Percentiles rank a stretch among this genome's conserved stretches.
Conservation (phyloP, 2,329 filamentous ascomycete species). For the Botryotinia globosa region DNA sequence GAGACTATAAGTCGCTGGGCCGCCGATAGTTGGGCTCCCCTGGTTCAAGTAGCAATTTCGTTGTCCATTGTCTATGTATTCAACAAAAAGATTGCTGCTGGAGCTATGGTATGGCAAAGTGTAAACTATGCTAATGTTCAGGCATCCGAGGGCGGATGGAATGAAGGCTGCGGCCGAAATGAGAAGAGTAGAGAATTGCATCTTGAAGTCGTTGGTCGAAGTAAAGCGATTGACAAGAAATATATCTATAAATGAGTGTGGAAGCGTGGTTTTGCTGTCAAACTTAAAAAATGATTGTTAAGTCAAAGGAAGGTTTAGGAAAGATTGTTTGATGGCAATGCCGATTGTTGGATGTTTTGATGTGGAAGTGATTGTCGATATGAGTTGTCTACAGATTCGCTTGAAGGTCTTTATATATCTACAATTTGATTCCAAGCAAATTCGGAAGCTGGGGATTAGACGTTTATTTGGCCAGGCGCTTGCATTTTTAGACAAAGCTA, state of each 20-base stretch:
- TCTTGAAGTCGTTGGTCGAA: background rate
- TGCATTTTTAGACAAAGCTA: background rate
- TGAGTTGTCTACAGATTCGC: background rate
- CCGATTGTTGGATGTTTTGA: background rate
- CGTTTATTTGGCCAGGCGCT: background rate
- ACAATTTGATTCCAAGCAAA: background rate
- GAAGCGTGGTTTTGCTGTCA: background rate
- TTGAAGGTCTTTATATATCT: background rate
- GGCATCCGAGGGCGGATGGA: background rate
- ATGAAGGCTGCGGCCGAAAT: background rate
- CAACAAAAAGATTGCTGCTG: background rate
- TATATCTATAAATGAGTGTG: background rate
- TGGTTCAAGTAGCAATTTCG: background rate
- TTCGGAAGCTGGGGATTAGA: background rate
- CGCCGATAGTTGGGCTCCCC: background rate
- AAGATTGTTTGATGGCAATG: constrained; percentile 1
- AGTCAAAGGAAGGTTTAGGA: background rate
- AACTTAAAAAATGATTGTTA: background rate
- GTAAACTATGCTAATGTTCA: background rate
- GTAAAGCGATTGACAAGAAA: background rate
- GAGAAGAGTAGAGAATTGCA: constrained; percentile 6
- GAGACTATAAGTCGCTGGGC: no score
- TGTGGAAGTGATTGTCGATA: constrained; percentile 2
- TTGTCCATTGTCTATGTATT: background rate
- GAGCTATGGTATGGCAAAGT: background rate